Base-by-base conservation (phyloP, 2,329 filamentous ascomycete species). In the Fusarium nanum region DNA sequence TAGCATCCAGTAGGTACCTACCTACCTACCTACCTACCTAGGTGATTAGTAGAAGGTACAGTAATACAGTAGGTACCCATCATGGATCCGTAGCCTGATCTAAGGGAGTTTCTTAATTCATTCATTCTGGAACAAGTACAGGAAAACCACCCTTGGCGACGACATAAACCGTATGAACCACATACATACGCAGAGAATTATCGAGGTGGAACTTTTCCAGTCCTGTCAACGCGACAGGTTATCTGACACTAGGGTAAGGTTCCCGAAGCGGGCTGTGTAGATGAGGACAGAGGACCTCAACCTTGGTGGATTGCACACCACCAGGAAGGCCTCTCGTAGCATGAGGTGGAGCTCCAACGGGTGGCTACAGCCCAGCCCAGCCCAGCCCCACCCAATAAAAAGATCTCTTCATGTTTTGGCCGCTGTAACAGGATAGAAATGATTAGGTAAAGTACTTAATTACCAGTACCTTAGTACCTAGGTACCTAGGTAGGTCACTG, bases 131-230 rank as follows among this genome's bases (percentile, higher is more conserved):
- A 37, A 18, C 18, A n/a, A 37, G 16, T 37, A n/a, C 34, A 37
- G 34, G 5, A 37, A n/a, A 37, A 48, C 47, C 44, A 32, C 50
- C 60, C 28, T 47, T 30, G 30, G 49, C 12, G 54, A 64, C 49
- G n/a, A 20, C 34, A 22, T 42, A 55, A 66, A 56, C 34, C 47
- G 8, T 18, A 34, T 18, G 16, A 34, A 34, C 32, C 16, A 34
- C 32, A 18, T 34, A 34, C 32, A 34, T 34, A 8, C 32, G 16
- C 32, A 34, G 32, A 16, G 34, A 37, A 37, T n/a, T 37, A 37
- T 37, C 34, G 18, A 37, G 34, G n/a, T n/a, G 34, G 34, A n/a
- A 37, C 18, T 37, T 37, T 37, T 37, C 34, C 34, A 37, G 34
- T n/a, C n/a, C 34, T 37, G 34, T 37, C 18, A n/a, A n/a, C 16